Conservation (phyloP, 164 flowering plant genomes). For the Umbilicus rupestris region DNA sequence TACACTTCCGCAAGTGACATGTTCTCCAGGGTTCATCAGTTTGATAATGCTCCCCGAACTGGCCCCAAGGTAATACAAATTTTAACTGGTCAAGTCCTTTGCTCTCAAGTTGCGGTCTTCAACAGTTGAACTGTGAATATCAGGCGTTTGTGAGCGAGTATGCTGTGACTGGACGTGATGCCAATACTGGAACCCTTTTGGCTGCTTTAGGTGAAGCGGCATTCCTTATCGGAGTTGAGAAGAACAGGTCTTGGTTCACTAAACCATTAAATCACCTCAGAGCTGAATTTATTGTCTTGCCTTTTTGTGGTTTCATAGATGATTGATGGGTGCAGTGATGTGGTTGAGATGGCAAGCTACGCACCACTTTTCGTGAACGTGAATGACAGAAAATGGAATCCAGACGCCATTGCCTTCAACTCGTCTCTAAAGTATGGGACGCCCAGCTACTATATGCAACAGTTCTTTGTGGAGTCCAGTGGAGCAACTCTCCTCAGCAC, state of each 20-base stretch:
- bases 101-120: background rate
- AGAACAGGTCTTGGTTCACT: conserved; percentile 47
- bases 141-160: conserved; percentile 98
- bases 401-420: conserved; percentile 87
- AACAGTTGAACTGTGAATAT: background rate
- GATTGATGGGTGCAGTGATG: conserved; percentile 46
- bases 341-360: conserved; percentile 83
- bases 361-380: conserved; percentile 87
- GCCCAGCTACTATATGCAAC: conserved; percentile 88
- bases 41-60: conserved; percentile 47
- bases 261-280: background rate
- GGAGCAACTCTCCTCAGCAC: conserved; percentile 68
- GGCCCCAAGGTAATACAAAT: conserved; percentile 70
- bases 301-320: background rate
- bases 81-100: background rate
- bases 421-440: conserved; percentile 72
- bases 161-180: conserved; percentile 85
- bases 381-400: conserved; percentile 83
- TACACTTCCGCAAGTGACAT: conserved; percentile 50
- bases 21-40: conserved; percentile 40
- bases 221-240: conserved; percentile 83
- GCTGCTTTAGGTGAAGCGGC: conserved; percentile 90
- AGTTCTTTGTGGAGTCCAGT: conserved; percentile 62
- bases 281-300: background rate
- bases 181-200: conserved; percentile 67